Evolutionary conservation across 2,329 filamentous ascomycete genomes (phyloP).

Genomic region (Fusarium tricinctum): DNA sequence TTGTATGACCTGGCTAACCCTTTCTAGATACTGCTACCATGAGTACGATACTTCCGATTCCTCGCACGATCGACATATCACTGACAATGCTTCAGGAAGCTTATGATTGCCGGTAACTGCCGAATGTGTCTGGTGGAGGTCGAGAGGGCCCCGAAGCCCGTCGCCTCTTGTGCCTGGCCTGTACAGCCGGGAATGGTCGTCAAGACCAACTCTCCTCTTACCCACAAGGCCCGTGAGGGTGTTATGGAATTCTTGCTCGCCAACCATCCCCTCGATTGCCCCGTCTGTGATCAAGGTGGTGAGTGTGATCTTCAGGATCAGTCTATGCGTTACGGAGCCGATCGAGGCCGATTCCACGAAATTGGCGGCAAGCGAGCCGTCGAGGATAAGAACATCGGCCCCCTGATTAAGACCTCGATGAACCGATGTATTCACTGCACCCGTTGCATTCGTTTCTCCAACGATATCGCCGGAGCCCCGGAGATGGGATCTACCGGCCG

Average conservation of each 20-base stretch:
- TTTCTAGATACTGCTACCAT: slow-evolving; percentile 93
- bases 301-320: slow-evolving; percentile 99
- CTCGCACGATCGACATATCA: slow-evolving; percentile 49
- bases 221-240: slow-evolving; percentile 97
- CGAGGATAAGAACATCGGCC: slow-evolving; percentile 99
- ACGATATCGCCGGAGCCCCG: slow-evolving; percentile 95
- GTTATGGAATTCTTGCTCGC: slow-evolving; percentile 99
- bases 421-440: slow-evolving; percentile 99
- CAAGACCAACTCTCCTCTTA: slow-evolving; percentile 95
- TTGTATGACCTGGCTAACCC: slow-evolving; percentile 54
- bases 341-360: slow-evolving; percentile 97
- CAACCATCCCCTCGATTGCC: slow-evolving; percentile 96
- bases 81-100: slow-evolving; percentile 76
- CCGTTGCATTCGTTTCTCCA: slow-evolving; percentile 96
- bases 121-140: slow-evolving; percentile 99
- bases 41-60: slow-evolving; percentile 73
- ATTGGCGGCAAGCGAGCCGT: slow-evolving; percentile 95
- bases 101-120: slow-evolving; percentile 99
- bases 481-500: slow-evolving; percentile 95
- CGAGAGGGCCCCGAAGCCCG: slow-evolving; percentile 94
- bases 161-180: slow-evolving; percentile 98
- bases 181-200: slow-evolving; percentile 99
- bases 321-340: slow-evolving; percentile 97
- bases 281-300: slow-evolving; percentile 98
- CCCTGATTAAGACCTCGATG: slow-evolving; percentile 99